Evolutionary conservation across 179 eudicot species (phyloP).

Genomic region (Patellifolia procumbens): DNA sequence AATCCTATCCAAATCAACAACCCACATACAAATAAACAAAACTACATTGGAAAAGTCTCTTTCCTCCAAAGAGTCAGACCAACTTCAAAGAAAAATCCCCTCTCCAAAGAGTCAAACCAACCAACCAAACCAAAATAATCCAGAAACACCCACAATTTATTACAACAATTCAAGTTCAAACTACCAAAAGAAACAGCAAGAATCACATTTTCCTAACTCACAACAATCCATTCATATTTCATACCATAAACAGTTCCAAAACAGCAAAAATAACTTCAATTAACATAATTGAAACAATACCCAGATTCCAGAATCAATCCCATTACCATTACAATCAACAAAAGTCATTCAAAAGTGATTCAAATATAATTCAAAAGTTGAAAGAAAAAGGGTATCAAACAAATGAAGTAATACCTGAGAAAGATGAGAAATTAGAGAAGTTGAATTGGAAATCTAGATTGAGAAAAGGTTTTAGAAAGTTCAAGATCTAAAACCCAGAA

Average conservation of each 20-base stretch:
- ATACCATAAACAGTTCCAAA: background rate
- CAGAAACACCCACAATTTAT: conserved; percentile 15
- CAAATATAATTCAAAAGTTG: background rate
- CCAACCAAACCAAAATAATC: conserved; percentile 21
- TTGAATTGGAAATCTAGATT: conserved; percentile 34
- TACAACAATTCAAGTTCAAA: conserved; percentile 8
- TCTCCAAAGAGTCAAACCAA: conserved; percentile 27
- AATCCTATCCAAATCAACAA: conserved; percentile 32
- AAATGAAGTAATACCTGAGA: conserved; percentile 22
- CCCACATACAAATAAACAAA: conserved; percentile 13
- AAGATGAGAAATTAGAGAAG: conserved; percentile 14
- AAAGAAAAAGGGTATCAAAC: conserved; percentile 16
- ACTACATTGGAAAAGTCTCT: background rate
- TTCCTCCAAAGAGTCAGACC: conserved; percentile 21
- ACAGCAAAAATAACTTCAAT: background rate
- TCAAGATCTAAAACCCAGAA: conserved; percentile 36
- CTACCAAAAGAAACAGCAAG: background rate
- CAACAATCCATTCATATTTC: background rate
- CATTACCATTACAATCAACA: conserved; percentile 3
- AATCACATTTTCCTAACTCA: background rate
- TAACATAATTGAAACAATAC: background rate
- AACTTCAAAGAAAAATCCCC: conserved; percentile 19
- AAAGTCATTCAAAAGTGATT: conserved; percentile 20
- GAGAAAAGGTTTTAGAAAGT: conserved; percentile 9
- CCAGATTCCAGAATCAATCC: conserved; percentile 21